phyloP scores from a whole-genome alignment of 768 basidiomycete genomes.

The Strobilomyces confusus region DNA sequence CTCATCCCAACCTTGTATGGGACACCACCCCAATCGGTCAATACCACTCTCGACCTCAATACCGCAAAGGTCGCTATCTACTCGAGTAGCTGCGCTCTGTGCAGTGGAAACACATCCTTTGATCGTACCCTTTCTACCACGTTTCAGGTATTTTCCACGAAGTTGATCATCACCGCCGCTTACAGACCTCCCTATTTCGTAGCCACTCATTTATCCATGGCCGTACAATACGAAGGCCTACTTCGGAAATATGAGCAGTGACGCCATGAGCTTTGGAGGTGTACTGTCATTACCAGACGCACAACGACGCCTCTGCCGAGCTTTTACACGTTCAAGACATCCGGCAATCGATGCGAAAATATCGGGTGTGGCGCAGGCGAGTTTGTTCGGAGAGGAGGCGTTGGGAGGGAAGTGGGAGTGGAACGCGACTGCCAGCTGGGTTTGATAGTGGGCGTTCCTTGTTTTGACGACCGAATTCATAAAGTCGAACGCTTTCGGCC shows the following conservation, averaged over 20 bases:
- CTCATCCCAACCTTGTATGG: slow-evolving; percentile 16
- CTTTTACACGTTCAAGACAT: too few species aligned
- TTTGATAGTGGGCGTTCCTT: too few species aligned
- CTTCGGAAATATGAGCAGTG: slow-evolving; percentile 15
- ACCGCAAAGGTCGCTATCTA: slow-evolving; percentile 17
- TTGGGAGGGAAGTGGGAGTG: too few species aligned
- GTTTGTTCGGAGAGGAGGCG: too few species aligned
- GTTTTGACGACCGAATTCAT: too few species aligned
- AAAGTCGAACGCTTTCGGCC: too few species aligned
- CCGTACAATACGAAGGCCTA: slow-evolving; percentile 5
- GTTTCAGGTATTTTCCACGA: slow-evolving; percentile 9
- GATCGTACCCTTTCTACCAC: slow-evolving; percentile 12
- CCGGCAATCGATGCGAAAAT: too few species aligned
- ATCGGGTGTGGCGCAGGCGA: too few species aligned
- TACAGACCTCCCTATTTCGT: not conserved
- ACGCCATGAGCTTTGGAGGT: slow-evolving; percentile 15
- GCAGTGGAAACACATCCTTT: slow-evolving; percentile 17
- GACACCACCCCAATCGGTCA: slow-evolving; percentile 15
- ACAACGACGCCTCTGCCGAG: too few species aligned
- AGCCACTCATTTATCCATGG: slow-evolving; percentile 14
- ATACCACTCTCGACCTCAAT: slow-evolving; percentile 16
- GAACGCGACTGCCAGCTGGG: too few species aligned
- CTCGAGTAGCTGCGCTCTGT: slow-evolving; percentile 20
- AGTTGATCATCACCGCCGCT: not conserved
- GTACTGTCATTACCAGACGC: slow-evolving; percentile 10